phyloP scores from a whole-genome alignment of 73 alveolate species.

The Halteria grandinella region DNA sequence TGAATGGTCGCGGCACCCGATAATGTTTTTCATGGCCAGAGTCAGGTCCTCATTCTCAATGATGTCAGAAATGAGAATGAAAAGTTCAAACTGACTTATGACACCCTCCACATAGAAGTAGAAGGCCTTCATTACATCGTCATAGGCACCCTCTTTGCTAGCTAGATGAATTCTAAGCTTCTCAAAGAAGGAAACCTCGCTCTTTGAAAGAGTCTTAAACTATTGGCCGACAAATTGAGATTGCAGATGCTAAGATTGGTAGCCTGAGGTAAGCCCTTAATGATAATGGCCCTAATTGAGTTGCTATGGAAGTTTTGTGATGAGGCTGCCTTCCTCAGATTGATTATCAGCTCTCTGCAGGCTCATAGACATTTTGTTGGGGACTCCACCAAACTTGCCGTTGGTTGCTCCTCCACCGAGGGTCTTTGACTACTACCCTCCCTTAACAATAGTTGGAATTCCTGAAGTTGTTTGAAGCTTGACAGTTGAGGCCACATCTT shows the following conservation, averaged over 20 bases:
- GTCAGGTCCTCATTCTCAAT: slow-evolving; percentile 40
- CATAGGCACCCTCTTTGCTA: slow-evolving; percentile 12
- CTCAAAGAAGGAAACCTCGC: slow-evolving; percentile 39
- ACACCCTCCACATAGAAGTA: slow-evolving; percentile 40
- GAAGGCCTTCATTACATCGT: slow-evolving; percentile 48
- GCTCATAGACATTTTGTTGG: neutral
- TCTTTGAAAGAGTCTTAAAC: slow-evolving; percentile 32
- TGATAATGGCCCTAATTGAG: neutral
- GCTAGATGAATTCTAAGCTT: slow-evolving; percentile 7
- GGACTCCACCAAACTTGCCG: neutral
- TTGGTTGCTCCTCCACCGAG: too few species aligned
- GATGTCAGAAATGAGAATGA: slow-evolving; percentile 13
- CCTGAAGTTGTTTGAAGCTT: too few species aligned
- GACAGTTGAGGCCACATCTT: too few species aligned
- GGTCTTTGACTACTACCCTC: too few species aligned
- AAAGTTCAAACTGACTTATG: slow-evolving; percentile 14
- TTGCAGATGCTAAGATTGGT: neutral
- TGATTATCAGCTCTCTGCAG: neutral
- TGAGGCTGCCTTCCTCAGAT: slow-evolving; percentile 1
- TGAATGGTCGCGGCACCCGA: slow-evolving; percentile 32
- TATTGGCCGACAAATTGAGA: neutral
- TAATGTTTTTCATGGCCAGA: neutral
- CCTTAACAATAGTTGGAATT: too few species aligned
- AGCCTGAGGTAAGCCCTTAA: neutral
- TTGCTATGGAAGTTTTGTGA: neutral